These are phyloP conservation scores for Candida takata DNA, from an alignment of 805 yeast genomes.

Conservation along the genomic window DNA sequence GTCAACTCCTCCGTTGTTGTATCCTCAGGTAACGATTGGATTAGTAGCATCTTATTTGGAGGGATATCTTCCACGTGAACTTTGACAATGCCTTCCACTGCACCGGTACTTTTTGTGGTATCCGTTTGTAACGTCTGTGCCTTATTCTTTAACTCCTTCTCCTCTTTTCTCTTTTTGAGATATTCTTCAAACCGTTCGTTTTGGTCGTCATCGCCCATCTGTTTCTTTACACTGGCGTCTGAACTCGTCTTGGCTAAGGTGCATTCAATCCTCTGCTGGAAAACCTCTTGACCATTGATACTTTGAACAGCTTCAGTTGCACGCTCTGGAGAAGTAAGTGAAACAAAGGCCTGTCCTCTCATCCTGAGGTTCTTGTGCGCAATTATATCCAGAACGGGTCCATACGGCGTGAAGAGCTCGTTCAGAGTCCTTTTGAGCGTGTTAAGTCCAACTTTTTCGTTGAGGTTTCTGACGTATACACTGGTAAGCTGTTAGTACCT, in stretches of 20 bases:
- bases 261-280: conserved; percentile 17
- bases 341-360: conserved; percentile 80
- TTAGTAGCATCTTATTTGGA: conserved; percentile 62
- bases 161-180: conserved; percentile 12
- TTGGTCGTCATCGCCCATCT: conserved; percentile 7
- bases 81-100: no score
- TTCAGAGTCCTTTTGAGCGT: conserved; percentile 40
- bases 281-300: conserved; percentile 16
- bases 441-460: conserved; percentile 56
- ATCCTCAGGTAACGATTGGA: conserved; percentile 54
- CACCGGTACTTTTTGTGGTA: no score
- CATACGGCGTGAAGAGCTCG: conserved; percentile 37
- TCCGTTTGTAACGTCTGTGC: conserved; percentile 16
- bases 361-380: conserved; percentile 56
- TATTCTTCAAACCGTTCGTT: conserved; percentile 17
- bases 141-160: conserved; percentile 14
- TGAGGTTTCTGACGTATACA: conserved; percentile 58
- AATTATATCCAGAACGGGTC: conserved; percentile 42
- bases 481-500: conserved; percentile 11
- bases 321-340: conserved; percentile 36
- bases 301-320: conserved; percentile 30
- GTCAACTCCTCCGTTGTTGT: conserved; percentile 35
- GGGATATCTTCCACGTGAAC: conserved; percentile 33
- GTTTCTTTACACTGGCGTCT: conserved; percentile 11
- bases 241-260: conserved; percentile 24